These are phyloP conservation scores for Alternaria sp. DNA, from an alignment of 2,329 filamentous ascomycete species.

Conservation along the genomic window DNA sequence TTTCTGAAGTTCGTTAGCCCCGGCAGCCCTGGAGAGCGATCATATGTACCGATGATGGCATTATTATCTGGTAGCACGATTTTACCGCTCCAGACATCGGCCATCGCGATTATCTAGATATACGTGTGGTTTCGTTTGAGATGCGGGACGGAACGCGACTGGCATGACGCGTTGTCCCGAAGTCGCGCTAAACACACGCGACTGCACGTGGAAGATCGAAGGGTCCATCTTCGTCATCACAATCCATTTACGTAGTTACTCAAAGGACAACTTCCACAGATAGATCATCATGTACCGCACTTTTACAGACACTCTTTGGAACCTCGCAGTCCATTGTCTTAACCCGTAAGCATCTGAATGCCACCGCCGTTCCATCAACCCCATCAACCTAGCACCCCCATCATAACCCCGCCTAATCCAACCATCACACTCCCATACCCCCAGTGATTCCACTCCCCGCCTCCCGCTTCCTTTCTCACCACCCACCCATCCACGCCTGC, in stretches of 20 bases:
- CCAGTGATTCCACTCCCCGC: slow-evolving; percentile 61
- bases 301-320: background rate
- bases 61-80: slow-evolving; percentile 41
- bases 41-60: slow-evolving; percentile 32
- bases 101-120: slow-evolving; percentile 26
- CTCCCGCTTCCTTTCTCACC: slow-evolving; percentile 47
- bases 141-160: slow-evolving; percentile 3
- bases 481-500: slow-evolving; percentile 58
- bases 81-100: slow-evolving; percentile 46
- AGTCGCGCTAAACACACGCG: slow-evolving; percentile 22
- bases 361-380: background rate
- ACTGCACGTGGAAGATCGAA: slow-evolving; percentile 10
- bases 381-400: background rate
- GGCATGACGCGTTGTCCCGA: slow-evolving; percentile 23
- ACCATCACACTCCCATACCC: slow-evolving; percentile 48
- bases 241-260: background rate
- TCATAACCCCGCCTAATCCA: slow-evolving; percentile 28
- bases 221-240: background rate
- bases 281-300: background rate
- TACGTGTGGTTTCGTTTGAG: background rate
- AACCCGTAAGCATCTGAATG: background rate
- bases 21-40: too few relatives aligned
- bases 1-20: slow-evolving; percentile 27
- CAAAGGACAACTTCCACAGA: accelerated
- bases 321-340: accelerated